Evolutionary conservation across 1,139 yeast genomes (phyloP), one percentile per base, ranked within the genome.

Genomic region (Petasospora fabianii): DNA sequence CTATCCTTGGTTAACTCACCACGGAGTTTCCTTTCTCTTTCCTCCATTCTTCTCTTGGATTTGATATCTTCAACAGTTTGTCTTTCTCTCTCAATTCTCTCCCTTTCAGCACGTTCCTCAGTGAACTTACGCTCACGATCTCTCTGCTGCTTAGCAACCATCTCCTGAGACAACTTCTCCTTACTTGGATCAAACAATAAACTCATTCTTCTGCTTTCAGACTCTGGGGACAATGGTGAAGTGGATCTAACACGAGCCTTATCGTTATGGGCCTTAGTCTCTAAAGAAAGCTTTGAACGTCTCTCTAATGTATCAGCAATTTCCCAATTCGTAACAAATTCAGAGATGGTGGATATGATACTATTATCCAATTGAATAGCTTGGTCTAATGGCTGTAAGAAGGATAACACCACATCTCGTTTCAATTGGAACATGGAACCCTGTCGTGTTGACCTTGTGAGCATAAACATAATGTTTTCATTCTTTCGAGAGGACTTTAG

Each of bases 401-500:
- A 63, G 35, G 74, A 80, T 13, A 55, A 45, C 5, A 72, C 54
- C 32, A 56, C 64, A 35, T 69, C 68, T 4, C 65, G 52, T 37
- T 63, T 65, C 8, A 64, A 59, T 21, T 62, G 66, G 48, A 63
- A 64, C 19, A 46, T 46, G 1, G 77, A 59, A 31, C 69, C 71
- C 44, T 70, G 71, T 33, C 80, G 62, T 2, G 78, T 62, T 27
- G 72, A 66, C 41, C 75, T 65, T 0, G 78, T 65, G 28, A 77
- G 61, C 7, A 69, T 67, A 8, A 81, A 76, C 27, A 77, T 60
- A 18, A 78, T 54, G 14, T 73, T 65, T 11, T 77, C 77, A 49
- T 75, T 78, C 47, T 72, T 76, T 49, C 66, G 75, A 12, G 74
- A 56, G 5, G 66, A 59, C 41, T 68, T 68, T 55, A 76, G 73